Evolutionary conservation across 805 yeast genomes (phyloP).

Genomic region (Pichia ethanolica): DNA sequence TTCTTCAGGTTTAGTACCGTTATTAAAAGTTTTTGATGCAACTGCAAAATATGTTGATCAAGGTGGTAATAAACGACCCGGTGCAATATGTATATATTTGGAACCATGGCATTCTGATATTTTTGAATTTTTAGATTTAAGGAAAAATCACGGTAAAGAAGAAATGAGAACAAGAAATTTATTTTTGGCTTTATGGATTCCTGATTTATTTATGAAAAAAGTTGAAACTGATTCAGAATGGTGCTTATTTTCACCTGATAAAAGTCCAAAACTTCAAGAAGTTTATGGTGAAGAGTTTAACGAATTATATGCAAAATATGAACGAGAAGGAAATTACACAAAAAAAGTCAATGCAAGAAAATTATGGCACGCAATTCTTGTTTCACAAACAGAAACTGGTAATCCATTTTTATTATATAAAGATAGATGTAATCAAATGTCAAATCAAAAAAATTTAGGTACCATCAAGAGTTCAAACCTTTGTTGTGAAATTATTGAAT

Average conservation of each 20-base stretch:
- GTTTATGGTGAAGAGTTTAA: conserved; percentile 81
- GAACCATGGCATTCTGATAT: conserved; percentile 84
- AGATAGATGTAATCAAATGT: conserved; percentile 81
- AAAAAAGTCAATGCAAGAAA: conserved; percentile 76
- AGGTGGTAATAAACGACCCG: conserved; percentile 97
- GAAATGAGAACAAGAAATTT: conserved; percentile 57
- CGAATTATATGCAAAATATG: conserved; percentile 63
- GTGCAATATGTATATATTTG: conserved; percentile 88
- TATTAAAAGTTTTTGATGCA: conserved; percentile 90
- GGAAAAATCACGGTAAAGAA: conserved; percentile 59
- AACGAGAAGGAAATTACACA: conserved; percentile 56
- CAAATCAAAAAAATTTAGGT: conserved; percentile 90
- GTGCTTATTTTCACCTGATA: conserved; percentile 86
- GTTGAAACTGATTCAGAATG: conserved; percentile 74
- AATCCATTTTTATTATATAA: conserved; percentile 92
- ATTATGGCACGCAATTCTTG: conserved; percentile 82
- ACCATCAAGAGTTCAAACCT: conserved; percentile 87
- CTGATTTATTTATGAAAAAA: conserved; percentile 68
- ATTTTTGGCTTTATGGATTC: conserved; percentile 58
- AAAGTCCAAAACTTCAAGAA: conserved; percentile 79
- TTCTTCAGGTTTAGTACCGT: conserved; percentile 91
- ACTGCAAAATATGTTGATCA: conserved; percentile 97
- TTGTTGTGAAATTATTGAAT: conserved; percentile 92
- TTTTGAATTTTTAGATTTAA: conserved; percentile 49
- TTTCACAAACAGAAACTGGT: conserved; percentile 94